A percentile compares a stretch with the other conserved stretches of the same genome.
Conservation (phyloP, 768 basidiomycete genomes). For the Mycena olivaceomarginata region DNA sequence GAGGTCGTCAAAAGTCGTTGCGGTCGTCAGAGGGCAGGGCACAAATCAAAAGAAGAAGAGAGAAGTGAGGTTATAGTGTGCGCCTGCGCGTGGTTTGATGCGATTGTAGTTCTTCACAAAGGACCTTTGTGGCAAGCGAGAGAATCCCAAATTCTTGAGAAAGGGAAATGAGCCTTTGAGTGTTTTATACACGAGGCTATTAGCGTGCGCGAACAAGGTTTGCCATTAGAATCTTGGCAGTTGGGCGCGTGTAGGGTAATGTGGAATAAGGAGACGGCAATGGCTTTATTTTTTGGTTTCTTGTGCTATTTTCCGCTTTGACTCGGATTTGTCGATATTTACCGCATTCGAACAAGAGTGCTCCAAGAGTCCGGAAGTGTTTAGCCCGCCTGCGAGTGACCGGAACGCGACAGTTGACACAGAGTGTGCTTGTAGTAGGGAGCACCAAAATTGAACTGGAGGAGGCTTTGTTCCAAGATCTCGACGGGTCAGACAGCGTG, state of each 20-base stretch:
- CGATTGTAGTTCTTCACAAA: background rate
- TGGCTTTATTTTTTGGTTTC: background rate
- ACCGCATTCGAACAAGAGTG: background rate
- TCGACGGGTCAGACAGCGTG: too few relatives aligned
- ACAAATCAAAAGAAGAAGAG: background rate
- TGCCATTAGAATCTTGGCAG: background rate
- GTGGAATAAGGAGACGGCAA: background rate
- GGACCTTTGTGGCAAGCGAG: background rate
- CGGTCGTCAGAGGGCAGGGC: background rate
- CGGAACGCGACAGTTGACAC: too few relatives aligned
- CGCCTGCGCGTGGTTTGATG: background rate
- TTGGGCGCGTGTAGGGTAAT: background rate
- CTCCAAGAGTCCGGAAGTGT: too few relatives aligned
- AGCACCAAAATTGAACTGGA: too few relatives aligned
- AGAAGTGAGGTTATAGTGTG: background rate
- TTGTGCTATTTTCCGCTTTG: conserved; percentile 3
- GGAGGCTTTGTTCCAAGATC: too few relatives aligned
- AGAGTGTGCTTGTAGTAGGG: too few relatives aligned
- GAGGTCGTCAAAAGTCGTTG: conserved; percentile 5
- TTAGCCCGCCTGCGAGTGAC: too few relatives aligned
- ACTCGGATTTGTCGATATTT: background rate
- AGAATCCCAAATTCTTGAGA: background rate
- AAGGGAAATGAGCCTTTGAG: background rate
- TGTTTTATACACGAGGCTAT: conserved; percentile 3
- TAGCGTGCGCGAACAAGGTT: conserved; percentile 1